Percentiles rank a stretch among this genome's conserved stretches.
phyloP scores from a whole-genome alignment of 306 rosid genomes.

The Acacia crassicarpa region DNA sequence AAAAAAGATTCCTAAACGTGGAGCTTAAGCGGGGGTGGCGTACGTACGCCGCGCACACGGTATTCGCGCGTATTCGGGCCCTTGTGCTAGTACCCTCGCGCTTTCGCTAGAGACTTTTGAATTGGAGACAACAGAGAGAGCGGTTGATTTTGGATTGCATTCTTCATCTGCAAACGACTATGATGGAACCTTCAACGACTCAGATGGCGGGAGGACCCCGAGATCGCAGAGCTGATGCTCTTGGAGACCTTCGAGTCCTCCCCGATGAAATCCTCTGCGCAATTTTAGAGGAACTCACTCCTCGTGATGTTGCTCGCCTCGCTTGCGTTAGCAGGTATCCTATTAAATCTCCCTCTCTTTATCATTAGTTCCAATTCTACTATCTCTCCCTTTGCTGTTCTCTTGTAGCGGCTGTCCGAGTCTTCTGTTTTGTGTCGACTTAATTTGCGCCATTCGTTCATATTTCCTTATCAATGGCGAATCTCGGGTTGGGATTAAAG shows the following conservation, averaged over 20 bases:
- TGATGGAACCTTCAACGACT: slow-evolving; percentile 45
- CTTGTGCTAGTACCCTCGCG: neutral
- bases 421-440: neutral
- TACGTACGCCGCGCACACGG: slow-evolving; percentile 28
- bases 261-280: slow-evolving; percentile 82
- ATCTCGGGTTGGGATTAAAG: neutral
- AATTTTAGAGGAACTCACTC: slow-evolving; percentile 64
- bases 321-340: slow-evolving; percentile 91
- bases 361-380: neutral
- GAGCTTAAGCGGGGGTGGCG: slow-evolving; percentile 9
- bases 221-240: slow-evolving; percentile 80
- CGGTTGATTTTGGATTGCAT: neutral
- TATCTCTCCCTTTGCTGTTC: neutral
- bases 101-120: neutral
- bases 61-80: neutral
- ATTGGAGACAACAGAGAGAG: neutral
- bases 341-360: neutral
- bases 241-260: slow-evolving; percentile 74
- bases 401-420: neutral
- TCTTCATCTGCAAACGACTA: neutral
- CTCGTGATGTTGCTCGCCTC: slow-evolving; percentile 71
- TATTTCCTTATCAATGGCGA: neutral
- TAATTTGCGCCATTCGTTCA: neutral
- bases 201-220: slow-evolving; percentile 18
- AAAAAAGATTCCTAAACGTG: neutral